Percentiles rank a stretch among this genome's conserved stretches.
Conservation (phyloP, 1,284 basidiomycete species). For the Trichosporon faecale region DNA sequence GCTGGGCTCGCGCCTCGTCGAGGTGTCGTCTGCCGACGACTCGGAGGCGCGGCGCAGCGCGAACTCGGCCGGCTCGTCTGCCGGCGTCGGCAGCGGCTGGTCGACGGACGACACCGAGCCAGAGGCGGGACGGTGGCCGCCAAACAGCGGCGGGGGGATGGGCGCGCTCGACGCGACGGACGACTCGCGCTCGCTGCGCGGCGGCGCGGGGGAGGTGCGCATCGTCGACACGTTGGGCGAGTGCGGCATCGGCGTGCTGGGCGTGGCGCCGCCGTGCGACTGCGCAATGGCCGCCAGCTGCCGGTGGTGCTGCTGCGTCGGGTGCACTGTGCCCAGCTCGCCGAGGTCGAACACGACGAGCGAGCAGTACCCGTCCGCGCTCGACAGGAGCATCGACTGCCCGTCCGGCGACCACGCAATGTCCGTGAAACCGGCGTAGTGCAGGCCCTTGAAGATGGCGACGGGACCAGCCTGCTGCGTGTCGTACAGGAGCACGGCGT, state of each 20-base stretch:
- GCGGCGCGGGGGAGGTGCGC: constrained; percentile 42
- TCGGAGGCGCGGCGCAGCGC: constrained; percentile 27
- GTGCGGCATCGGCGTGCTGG: constrained; percentile 49
- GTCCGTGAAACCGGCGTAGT: constrained; percentile 98
- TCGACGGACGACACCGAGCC: constrained; percentile 34
- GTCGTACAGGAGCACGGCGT: constrained; percentile 91
- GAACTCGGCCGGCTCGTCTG: constrained; percentile 26
- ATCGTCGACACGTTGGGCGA: constrained; percentile 54
- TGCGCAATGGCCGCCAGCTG: constrained; percentile 83
- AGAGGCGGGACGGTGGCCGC: constrained; percentile 16
- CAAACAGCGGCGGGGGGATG: constrained; percentile 28
- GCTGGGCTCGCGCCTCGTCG: constrained; percentile 18
- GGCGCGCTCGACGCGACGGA: constrained; percentile 34
- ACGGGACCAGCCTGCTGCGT: constrained; percentile 93
- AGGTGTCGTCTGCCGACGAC: constrained; percentile 10
- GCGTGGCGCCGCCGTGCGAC: constrained; percentile 56
- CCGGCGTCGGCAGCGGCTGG: constrained; percentile 39
- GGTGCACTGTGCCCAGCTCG: constrained; percentile 80
- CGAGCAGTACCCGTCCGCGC: constrained; percentile 96
- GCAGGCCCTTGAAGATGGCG: constrained; percentile 88
- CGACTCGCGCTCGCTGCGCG: constrained; percentile 44
- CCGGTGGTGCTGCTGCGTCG: constrained; percentile 80
- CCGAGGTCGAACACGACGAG: constrained; percentile 73
- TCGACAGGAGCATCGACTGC: constrained; percentile 84
- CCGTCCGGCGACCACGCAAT: constrained; percentile 96